A percentile compares a stretch with the other conserved stretches of the same genome.
Conservation (phyloP, 2,329 filamentous ascomycete species). For the Lasiodiplodia sp. region DNA sequence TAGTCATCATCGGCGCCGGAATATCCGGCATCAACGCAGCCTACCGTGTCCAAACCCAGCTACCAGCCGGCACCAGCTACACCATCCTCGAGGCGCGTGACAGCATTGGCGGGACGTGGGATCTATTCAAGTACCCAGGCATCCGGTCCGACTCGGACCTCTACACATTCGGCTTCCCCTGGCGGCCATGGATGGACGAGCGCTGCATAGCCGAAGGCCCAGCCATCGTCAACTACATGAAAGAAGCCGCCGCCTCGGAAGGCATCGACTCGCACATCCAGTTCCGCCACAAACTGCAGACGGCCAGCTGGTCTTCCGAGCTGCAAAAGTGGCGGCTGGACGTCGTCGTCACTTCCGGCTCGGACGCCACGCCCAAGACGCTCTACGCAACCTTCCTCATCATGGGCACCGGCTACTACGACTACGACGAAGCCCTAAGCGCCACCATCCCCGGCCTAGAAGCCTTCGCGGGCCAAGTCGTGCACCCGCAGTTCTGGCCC, state of each 20-base stretch:
- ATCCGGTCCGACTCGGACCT: conserved; percentile 63
- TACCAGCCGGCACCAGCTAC: conserved; percentile 63
- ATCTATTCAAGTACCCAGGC: conserved; percentile 77
- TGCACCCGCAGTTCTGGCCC: conserved; percentile 82
- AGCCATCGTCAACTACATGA: conserved; percentile 53
- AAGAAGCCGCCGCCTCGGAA: conserved; percentile 51
- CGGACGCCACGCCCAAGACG: conserved; percentile 36
- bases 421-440: conserved; percentile 69
- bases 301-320: conserved; percentile 54
- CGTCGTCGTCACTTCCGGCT: conserved; percentile 43
- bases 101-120: conserved; percentile 78
- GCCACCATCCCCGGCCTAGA: conserved; percentile 69
- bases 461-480: conserved; percentile 67
- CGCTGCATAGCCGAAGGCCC: conserved; percentile 55
- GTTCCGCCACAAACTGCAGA: conserved; percentile 52
- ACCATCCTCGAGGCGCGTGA: conserved; percentile 73
- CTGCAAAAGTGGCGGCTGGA: conserved; percentile 58
- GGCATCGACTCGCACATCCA: conserved; percentile 56
- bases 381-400: conserved; percentile 59
- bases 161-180: conserved; percentile 66
- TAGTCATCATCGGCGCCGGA: conserved; percentile 74
- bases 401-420: conserved; percentile 75
- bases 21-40: conserved; percentile 78
- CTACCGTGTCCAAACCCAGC: conserved; percentile 68
- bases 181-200: conserved; percentile 70